A percentile compares a stretch with the other conserved stretches of the same genome.
These are phyloP conservation scores for Neurospora sp. DNA, from an alignment of 495 filamentous ascomycete genomes.

Conservation along the genomic window DNA sequence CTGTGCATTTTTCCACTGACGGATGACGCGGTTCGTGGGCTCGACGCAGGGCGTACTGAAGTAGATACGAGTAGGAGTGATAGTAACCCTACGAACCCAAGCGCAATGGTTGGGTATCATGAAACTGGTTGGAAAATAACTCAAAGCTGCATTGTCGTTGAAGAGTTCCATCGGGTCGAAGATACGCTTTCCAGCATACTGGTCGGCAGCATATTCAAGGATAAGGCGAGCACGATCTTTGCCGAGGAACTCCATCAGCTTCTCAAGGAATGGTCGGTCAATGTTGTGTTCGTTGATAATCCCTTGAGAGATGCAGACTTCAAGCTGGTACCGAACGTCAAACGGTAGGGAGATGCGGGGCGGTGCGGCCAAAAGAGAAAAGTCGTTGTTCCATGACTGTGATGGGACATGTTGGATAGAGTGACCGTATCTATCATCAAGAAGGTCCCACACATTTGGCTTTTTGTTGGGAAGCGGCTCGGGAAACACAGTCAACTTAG, in stretches of 20 bases:
- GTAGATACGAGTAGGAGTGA: conserved; percentile 78
- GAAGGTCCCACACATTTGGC: conserved; percentile 45
- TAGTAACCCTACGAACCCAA: conserved; percentile 59
- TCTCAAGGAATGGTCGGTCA: conserved; percentile 50
- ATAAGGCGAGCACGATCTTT: conserved; percentile 25
- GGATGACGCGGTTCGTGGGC: conserved; percentile 77
- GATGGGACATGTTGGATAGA: background rate
- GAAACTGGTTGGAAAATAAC: conserved; percentile 35
- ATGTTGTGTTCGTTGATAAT: conserved; percentile 74
- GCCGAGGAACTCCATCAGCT: conserved; percentile 38
- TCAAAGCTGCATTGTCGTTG: conserved; percentile 30
- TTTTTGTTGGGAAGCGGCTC: conserved; percentile 8
- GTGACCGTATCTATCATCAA: conserved; percentile 28
- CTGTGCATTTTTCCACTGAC: conserved; percentile 53
- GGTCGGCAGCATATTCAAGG: conserved; percentile 30
- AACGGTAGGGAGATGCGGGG: conserved; percentile 50
- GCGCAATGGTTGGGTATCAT: conserved; percentile 62
- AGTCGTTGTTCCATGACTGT: conserved; percentile 17
- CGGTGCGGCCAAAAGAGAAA: conserved; percentile 21
- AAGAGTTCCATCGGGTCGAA: conserved; percentile 73
- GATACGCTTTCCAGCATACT: conserved; percentile 38
- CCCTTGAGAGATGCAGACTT: conserved; percentile 77
- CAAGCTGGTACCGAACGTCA: conserved; percentile 75
- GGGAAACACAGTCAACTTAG: conserved; percentile 25
- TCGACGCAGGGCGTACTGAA: conserved; percentile 71